Percentiles rank a stretch among this genome's conserved stretches.
Evolutionary conservation across 2,329 filamentous ascomycete genomes (phyloP).

Genomic region (Amphichorda felina): DNA sequence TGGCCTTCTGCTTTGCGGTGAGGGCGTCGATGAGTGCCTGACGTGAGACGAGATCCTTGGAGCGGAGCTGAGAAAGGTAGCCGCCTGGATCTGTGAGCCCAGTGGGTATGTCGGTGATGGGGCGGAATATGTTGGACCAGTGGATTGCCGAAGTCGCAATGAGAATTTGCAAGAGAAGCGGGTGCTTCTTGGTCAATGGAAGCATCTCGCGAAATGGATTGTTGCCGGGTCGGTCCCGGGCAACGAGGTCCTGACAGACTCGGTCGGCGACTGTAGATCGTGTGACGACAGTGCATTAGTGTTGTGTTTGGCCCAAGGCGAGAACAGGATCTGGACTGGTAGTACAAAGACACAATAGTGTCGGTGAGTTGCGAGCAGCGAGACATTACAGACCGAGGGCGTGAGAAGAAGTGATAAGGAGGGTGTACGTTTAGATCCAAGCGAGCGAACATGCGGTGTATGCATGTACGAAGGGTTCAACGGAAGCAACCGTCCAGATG

Average conservation of each 20-base stretch:
- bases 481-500: background rate
- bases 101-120: slow-evolving; percentile 16
- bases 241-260: slow-evolving; percentile 42
- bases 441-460: background rate
- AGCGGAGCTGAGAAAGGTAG: slow-evolving; percentile 22
- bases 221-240: slow-evolving; percentile 29
- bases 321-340: too few species aligned
- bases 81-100: slow-evolving; percentile 21
- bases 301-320: slow-evolving; percentile 1
- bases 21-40: slow-evolving; percentile 33
- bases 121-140: slow-evolving; percentile 30
- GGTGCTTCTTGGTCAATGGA: slow-evolving; percentile 30
- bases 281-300: slow-evolving; percentile 9
- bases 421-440: background rate
- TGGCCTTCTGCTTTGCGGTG: slow-evolving; percentile 32
- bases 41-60: slow-evolving; percentile 22
- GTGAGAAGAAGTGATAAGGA: background rate
- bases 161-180: slow-evolving; percentile 34
- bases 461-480: background rate
- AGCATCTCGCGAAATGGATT: slow-evolving; percentile 38
- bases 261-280: slow-evolving; percentile 25
- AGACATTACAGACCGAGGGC: background rate
- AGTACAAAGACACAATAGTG: background rate
- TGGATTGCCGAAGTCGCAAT: slow-evolving; percentile 37
- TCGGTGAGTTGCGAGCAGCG: background rate